Evolutionary conservation across 352 stramenopile species (phyloP), one percentile per base, ranked within the genome.

Genomic region (Phytophthora chlamydospora): DNA sequence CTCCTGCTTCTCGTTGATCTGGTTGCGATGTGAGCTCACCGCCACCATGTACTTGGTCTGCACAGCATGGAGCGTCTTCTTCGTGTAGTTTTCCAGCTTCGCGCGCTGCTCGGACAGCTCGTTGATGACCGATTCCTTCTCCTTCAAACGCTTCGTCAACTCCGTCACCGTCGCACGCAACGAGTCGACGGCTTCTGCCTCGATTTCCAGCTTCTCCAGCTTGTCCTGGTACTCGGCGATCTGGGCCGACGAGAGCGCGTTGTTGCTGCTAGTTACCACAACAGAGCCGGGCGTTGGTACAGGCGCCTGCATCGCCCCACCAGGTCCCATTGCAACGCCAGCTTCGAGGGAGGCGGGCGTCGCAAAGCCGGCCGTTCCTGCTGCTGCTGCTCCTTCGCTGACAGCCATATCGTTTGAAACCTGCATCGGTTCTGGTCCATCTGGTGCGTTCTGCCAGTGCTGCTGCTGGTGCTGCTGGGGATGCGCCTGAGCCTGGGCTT

Each of bases 41-140:
- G 86, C 83, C 27, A 96, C 85, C 84, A 94, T 94, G 70, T 96
- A 96, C 73, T 96, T 96, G 54, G 83, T 94, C 68, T 96, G 88
- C 38, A 96, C 86, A n/a, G 85, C 85, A 65, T 95, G 84, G 35
- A 96, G 78, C 27, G 88, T 96, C 67, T 96, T 96, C 70, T 93
- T 93, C 6, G 88, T 96, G 77, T 96, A 96, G 39, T 90, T 96
- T 63, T 96, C 88, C 29, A 96, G 77, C 67, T 96, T 96, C 10
- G 86, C 72, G 32, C 85, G 80, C 68, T 96, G 84, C 67, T 94
- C 84, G 3, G 84, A 84, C 14, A 96, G 72, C 57, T 94, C 86
- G 58, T 96, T 96, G 75, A 96, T 96, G 39, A 89, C 58, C 13
- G 87, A 92, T 41, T 96, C 87, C 48, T 96, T 96, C 48, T 93